Conservation (phyloP, 306 rosid genomes). For the Gynostemma pentaphyllum region DNA sequence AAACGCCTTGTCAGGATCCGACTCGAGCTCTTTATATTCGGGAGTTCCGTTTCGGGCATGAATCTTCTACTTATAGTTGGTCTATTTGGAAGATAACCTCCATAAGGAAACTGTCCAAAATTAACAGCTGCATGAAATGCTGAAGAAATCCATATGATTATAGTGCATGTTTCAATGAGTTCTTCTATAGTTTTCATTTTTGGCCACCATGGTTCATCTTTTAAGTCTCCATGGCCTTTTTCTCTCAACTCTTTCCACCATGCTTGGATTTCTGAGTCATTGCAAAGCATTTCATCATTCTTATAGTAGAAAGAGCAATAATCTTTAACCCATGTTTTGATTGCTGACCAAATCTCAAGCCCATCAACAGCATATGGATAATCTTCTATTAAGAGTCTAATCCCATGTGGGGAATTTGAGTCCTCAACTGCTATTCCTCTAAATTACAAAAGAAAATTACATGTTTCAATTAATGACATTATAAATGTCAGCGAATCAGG, state of each 20-base stretch:
- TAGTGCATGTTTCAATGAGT: constrained; percentile 43
- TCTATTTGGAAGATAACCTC: constrained; percentile 50
- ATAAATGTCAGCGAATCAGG: too few species aligned
- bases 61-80: constrained; percentile 39
- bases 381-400: constrained; percentile 51
- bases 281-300: constrained; percentile 22
- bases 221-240: constrained; percentile 58
- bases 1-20: constrained; percentile 46
- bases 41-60: constrained; percentile 46
- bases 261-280: constrained; percentile 39
- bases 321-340: constrained; percentile 50
- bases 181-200: constrained; percentile 40
- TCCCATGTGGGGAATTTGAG: constrained; percentile 37
- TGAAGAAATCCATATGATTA: constrained; percentile 53
- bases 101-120: constrained; percentile 66
- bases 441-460: constrained; percentile 17
- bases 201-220: constrained; percentile 70
- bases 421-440: constrained; percentile 69
- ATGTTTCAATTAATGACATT: too few species aligned
- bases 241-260: constrained; percentile 75
- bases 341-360: constrained; percentile 54
- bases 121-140: constrained; percentile 74
- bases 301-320: constrained; percentile 46
- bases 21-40: constrained; percentile 36
- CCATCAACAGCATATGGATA: constrained; percentile 83